Conservation (phyloP, 78 protist species). For the Trichosphaerium sp. region DNA sequence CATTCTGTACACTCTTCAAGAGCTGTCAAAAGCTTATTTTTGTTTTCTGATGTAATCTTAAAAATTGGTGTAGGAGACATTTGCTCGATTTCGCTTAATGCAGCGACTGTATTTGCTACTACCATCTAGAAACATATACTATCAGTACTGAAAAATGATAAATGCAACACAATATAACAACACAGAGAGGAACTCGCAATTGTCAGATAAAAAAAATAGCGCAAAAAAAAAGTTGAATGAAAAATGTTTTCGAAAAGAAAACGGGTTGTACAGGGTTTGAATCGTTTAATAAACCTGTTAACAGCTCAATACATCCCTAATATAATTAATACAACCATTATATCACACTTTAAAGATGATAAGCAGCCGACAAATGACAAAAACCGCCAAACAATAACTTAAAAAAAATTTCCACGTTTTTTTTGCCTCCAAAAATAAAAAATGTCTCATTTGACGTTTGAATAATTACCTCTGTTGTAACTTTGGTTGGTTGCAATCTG, state of each 20-base stretch:
- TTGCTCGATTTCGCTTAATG: constrained; percentile 67
- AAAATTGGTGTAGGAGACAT: neutral
- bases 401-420: neutral
- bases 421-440: neutral
- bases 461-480: constrained; percentile 71
- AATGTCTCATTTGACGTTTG: constrained; percentile 37
- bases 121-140: no score
- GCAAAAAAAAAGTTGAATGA: no score
- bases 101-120: constrained; percentile 80
- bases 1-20: constrained; percentile 80
- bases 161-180: no score
- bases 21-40: constrained; percentile 60
- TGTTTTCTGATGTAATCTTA: constrained; percentile 3
- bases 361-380: no score
- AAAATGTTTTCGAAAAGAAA: no score
- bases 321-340: no score
- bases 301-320: neutral
- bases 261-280: no score
- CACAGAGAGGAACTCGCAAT: no score
- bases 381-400: neutral
- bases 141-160: no score
- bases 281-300: constrained; percentile 60
- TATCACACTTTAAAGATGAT: no score
- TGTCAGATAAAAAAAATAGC: no score
- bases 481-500: constrained; percentile 52